A percentile compares a stretch with the other conserved stretches of the same genome.
Conservation (phyloP, 2,329 filamentous ascomycete species). For the Penicillium janthinellum region DNA sequence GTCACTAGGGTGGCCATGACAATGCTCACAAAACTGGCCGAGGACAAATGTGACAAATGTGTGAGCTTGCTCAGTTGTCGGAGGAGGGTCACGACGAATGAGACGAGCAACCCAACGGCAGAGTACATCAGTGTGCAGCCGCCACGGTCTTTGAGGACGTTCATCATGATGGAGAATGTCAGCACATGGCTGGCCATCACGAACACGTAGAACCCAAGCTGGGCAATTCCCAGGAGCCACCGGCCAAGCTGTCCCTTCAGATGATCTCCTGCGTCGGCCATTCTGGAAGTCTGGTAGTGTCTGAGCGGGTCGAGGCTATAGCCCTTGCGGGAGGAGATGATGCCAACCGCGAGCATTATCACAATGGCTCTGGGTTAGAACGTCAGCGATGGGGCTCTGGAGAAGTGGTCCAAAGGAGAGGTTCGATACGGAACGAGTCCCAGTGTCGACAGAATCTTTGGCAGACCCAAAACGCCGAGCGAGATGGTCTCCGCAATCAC, state of each 20-base stretch:
- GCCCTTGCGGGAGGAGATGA: constrained; percentile 59
- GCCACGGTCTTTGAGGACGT: constrained; percentile 60
- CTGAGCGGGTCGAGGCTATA: constrained; percentile 60
- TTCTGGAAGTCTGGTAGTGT: constrained; percentile 58
- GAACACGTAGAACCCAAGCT: constrained; percentile 64
- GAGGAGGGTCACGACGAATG: constrained; percentile 59
- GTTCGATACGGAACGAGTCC: constrained; percentile 51
- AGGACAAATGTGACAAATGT: constrained; percentile 61
- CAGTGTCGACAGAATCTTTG: constrained; percentile 52
- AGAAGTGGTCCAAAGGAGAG: background rate
- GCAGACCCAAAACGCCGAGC: constrained; percentile 57
- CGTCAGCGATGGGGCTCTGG: background rate
- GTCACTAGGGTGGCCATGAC: constrained; percentile 63
- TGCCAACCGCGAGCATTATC: constrained; percentile 53
- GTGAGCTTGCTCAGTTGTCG: constrained; percentile 62
- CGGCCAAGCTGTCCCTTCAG: constrained; percentile 61
- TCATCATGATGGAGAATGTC: constrained; percentile 67
- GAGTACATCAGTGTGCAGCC: constrained; percentile 64
- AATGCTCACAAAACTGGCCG: constrained; percentile 63
- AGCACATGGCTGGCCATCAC: constrained; percentile 68
- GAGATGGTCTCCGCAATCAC: constrained; percentile 61
- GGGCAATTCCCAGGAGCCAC: constrained; percentile 61
- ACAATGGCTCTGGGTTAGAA: constrained; percentile 47
- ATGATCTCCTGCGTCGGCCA: constrained; percentile 65
- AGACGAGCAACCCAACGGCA: constrained; percentile 57